A percentile compares a stretch with the other conserved stretches of the same genome.
These are phyloP conservation scores for Rhodosporidiobolus sp. DNA, from an alignment of 768 basidiomycete species.

Conservation along the genomic window DNA sequence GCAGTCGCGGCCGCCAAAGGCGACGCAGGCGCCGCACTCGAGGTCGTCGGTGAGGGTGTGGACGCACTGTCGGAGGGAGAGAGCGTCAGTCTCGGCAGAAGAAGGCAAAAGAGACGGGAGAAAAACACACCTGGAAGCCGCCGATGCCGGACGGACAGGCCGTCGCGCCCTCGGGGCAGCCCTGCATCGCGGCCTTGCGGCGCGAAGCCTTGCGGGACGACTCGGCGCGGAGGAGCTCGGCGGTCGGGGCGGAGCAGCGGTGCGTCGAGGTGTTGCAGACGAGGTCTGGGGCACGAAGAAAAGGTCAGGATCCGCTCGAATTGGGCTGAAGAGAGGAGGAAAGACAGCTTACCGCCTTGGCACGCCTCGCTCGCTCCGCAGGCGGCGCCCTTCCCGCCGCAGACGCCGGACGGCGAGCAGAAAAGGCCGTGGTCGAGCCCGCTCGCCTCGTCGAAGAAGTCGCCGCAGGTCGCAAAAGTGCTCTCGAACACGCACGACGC, in stretches of 20 bases:
- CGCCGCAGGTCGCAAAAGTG: constrained; percentile 27
- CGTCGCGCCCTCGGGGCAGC: constrained; percentile 23
- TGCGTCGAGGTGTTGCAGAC: constrained; percentile 28
- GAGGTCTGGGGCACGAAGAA: constrained; percentile 8
- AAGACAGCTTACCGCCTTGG: neutral
- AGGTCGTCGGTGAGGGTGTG: constrained; percentile 12
- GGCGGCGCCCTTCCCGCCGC: constrained; percentile 18
- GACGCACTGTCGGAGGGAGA: constrained; percentile 16
- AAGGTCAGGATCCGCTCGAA: no score
- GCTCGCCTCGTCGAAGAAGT: constrained; percentile 18
- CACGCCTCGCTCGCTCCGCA: constrained; percentile 14
- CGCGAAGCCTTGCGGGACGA: neutral
- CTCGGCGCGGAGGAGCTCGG: constrained; percentile 3
- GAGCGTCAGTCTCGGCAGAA: neutral
- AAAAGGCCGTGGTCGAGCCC: constrained; percentile 28
- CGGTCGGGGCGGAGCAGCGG: constrained; percentile 6
- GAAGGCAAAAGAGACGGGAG: neutral
- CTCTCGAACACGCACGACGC: constrained; percentile 4
- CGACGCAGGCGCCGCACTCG: constrained; percentile 31
- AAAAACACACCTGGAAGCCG: constrained; percentile 23
- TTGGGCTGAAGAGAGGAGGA: no score
- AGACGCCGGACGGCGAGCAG: constrained; percentile 11
- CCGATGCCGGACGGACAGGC: constrained; percentile 24
- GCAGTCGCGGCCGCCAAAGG: constrained; percentile 23
- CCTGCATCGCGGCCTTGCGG: constrained; percentile 9